Evolutionary conservation across 2,329 filamentous ascomycete species (phyloP), one percentile per base, ranked within the genome.

Genomic region (Domatiomyces globalis): DNA sequence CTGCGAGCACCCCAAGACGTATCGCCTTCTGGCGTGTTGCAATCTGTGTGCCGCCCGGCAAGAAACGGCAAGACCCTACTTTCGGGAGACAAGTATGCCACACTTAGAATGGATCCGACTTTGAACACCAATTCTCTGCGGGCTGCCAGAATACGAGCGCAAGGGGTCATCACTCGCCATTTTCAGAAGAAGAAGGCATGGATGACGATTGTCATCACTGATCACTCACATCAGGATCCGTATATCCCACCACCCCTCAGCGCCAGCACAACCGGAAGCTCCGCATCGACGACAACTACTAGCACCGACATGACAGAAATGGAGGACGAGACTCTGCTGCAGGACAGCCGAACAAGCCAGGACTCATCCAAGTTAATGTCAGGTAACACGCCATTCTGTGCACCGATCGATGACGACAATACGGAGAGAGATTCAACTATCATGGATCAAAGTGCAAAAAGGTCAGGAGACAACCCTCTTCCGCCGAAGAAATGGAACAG

Each of bases 1-100:
- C 62, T 72, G 15, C 69, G 70, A 45, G 70, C 69, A 17, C 70
- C 70, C 5, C 67, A 63, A 19, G 70, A 72, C 54, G 67, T 69
- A 44, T 65, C 69, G 22, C 70, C 70, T 20, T 65, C 66, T 12
- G 70, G 70, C 19, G 63, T 65, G 18, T 61, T 72, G 8, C 70
- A 72, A 54, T 64, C 64, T 15, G 67, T 69, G 27, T 72, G 70
- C 50, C 67, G 63, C 29, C 69, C 69, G 15, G 64, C 69, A 17
- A 57, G 58, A n/a, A 64, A 63, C 36, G 69, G 65, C 15, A 63
- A 67, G 54, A 67, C 67, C 36, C 59, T 71, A 45, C 60, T 70
- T 46, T 63, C 63, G 44, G 60, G 66, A 22, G 69, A 71, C 54
- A 62, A 67, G 45, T 67, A 69, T 52, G 68, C 65, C 52, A 57